Evolutionary conservation across 768 basidiomycete species (phyloP).

Genomic region (Leucocoprinus birnbaumii): DNA sequence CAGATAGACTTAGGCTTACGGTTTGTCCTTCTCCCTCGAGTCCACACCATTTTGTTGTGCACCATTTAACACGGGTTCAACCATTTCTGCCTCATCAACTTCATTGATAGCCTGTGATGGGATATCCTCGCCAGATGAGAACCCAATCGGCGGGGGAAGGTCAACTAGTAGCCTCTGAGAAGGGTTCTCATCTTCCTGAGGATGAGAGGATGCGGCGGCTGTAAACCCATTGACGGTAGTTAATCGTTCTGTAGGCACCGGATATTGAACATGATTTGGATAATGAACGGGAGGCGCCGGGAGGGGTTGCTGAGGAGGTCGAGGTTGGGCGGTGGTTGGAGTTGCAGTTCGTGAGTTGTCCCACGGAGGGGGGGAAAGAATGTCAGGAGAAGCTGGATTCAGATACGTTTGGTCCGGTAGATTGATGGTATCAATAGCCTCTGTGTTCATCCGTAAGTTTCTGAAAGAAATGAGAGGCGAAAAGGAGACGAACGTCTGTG

Average conservation of each 20-base stretch:
- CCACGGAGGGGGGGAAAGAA: conserved; percentile 48
- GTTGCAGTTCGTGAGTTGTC: conserved; percentile 53
- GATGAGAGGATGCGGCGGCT: background rate
- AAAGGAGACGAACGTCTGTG: conserved; percentile 6
- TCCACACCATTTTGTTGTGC: conserved; percentile 17
- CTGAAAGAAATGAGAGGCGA: background rate
- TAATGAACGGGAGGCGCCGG: background rate
- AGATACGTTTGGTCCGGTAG: conserved; percentile 38
- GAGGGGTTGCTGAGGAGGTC: conserved; percentile 2
- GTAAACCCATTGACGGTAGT: background rate
- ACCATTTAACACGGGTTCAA: conserved; percentile 11
- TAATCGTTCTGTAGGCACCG: background rate
- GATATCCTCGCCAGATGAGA: conserved; percentile 5
- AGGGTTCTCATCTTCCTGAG: background rate
- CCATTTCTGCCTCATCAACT: background rate
- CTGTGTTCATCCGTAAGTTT: background rate
- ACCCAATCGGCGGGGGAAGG: too few species aligned
- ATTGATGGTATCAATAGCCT: conserved; percentile 23
- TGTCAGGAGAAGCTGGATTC: conserved; percentile 73
- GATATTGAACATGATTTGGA: background rate
- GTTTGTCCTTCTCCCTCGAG: conserved; percentile 41
- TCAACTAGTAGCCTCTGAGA: too few species aligned
- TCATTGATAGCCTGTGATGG: background rate
- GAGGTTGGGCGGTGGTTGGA: conserved; percentile 39
- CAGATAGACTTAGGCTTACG: conserved; percentile 35